These are phyloP conservation scores for Metschnikowia shivogae DNA, from an alignment of 805 yeast genomes.

Conservation along the genomic window DNA sequence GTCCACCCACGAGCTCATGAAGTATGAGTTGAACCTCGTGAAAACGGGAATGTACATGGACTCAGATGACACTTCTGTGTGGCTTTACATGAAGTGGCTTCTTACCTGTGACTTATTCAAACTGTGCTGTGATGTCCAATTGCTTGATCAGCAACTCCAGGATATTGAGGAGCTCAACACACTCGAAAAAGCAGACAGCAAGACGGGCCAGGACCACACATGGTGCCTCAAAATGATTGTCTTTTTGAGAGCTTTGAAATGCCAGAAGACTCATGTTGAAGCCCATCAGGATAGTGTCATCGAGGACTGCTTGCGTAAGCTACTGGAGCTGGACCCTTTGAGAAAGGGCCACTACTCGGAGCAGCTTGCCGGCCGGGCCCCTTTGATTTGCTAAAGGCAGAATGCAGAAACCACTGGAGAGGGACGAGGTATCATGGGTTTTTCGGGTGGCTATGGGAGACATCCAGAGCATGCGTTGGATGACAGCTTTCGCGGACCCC, in stretches of 20 bases:
- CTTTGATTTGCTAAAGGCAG: conserved; percentile 4
- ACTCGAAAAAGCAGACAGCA: conserved; percentile 64
- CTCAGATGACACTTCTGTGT: conserved; percentile 89
- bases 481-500: no score
- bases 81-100: conserved; percentile 88
- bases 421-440: neutral
- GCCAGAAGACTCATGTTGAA: conserved; percentile 6
- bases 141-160: conserved; percentile 44
- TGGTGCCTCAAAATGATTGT: conserved; percentile 74
- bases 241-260: conserved; percentile 36
- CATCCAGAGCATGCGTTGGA: no score
- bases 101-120: conserved; percentile 41
- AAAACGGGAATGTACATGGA: conserved; percentile 88
- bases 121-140: conserved; percentile 12
- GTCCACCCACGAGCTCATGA: conserved; percentile 35
- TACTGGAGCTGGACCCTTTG: conserved; percentile 59
- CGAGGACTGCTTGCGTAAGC: conserved; percentile 37
- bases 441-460: neutral
- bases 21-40: conserved; percentile 60
- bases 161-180: conserved; percentile 61
- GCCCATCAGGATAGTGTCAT: conserved; percentile 12
- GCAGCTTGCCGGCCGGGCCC: conserved; percentile 19
- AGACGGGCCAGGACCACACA: conserved; percentile 48
- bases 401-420: neutral
- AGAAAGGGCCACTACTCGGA: conserved; percentile 57